Percentiles rank a stretch among this genome's conserved stretches.
phyloP scores from a whole-genome alignment of 2,329 filamentous ascomycete species.

The Thielaviopsis cerberus region DNA sequence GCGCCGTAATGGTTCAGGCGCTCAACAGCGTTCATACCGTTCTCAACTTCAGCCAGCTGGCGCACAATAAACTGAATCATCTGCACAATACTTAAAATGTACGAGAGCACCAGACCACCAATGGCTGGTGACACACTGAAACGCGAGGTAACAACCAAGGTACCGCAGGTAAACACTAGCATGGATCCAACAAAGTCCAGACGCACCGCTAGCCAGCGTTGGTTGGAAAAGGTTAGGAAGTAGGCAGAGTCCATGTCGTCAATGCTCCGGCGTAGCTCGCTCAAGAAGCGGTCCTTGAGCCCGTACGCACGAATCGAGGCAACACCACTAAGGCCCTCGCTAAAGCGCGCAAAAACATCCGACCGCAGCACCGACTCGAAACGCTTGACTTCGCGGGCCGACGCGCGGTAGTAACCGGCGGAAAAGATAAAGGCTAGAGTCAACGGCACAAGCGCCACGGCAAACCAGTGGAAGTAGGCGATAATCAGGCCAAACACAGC shows the following conservation, averaged over 20 bases:
- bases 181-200: conserved; percentile 69
- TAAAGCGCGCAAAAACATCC: conserved; percentile 74
- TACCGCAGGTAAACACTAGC: conserved; percentile 72
- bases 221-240: conserved; percentile 86
- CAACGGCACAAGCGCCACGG: conserved; percentile 41
- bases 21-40: conserved; percentile 94
- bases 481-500: conserved; percentile 81
- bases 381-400: conserved; percentile 83
- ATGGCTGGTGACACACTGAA: conserved; percentile 74
- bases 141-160: conserved; percentile 78
- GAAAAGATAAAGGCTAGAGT: conserved; percentile 64
- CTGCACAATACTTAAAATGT: conserved; percentile 82
- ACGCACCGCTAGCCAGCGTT: conserved; percentile 76
- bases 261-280: conserved; percentile 50
- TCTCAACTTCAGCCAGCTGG: conserved; percentile 87
- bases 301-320: conserved; percentile 82
- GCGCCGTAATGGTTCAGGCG: conserved; percentile 79
- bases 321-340: conserved; percentile 68
- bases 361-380: conserved; percentile 82
- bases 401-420: conserved; percentile 73
- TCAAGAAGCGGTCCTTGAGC: conserved; percentile 54
- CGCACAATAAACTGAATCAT: conserved; percentile 93
- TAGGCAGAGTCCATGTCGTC: conserved; percentile 90
- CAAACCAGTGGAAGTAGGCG: conserved; percentile 84
- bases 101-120: conserved; percentile 72